Evolutionary conservation across 345 rosid species (phyloP).

Genomic region (Ceriops decandra): DNA sequence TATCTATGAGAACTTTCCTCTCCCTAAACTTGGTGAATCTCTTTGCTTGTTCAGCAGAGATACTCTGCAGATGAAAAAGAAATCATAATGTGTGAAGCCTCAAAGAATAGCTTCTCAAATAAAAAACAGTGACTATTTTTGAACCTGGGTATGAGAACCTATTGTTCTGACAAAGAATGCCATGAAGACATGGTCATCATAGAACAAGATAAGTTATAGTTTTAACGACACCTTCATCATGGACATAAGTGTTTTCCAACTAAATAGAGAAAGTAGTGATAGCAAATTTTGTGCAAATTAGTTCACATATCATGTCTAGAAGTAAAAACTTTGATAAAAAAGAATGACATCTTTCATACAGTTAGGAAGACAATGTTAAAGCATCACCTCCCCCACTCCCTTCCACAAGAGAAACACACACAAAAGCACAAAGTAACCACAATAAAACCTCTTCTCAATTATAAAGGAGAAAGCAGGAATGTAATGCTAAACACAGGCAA

Average conservation of each 20-base stretch:
- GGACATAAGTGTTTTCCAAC: neutral
- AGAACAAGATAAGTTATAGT: neutral
- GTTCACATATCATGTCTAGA: no score
- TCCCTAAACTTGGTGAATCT: constrained; percentile 24
- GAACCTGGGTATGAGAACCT: neutral
- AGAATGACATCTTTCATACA: neutral
- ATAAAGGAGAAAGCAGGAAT: neutral
- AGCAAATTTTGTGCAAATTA: no score
- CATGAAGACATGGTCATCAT: neutral
- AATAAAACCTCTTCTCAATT: neutral
- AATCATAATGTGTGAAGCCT: neutral
- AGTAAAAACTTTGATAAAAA: no score
- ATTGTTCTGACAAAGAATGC: neutral
- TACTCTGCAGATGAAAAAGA: neutral
- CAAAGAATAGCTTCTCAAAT: neutral
- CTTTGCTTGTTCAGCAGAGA: neutral
- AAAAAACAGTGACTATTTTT: neutral
- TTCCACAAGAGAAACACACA: neutral
- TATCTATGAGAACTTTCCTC: constrained; percentile 85
- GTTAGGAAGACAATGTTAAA: neutral
- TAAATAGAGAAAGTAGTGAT: no score
- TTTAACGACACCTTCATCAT: neutral
- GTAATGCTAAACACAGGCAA: neutral
- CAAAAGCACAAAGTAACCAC: no score
- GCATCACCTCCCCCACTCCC: neutral